Base-by-base conservation (phyloP, 805 yeast genomes). In the Clavispora phyllophila region DNA sequence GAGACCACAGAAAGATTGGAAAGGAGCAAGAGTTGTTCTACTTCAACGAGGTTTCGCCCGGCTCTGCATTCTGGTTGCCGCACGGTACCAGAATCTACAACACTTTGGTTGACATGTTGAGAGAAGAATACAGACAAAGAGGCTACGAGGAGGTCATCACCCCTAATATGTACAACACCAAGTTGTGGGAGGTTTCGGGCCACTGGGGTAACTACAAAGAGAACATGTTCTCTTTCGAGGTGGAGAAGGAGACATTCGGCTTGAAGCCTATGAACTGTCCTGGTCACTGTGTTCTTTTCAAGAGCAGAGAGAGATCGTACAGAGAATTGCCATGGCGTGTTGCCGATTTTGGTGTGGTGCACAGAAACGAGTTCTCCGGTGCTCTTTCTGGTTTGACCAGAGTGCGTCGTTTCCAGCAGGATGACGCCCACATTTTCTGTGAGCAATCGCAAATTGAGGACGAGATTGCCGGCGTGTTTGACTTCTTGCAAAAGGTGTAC, bases 321-420 rank as follows among this genome's bases (percentile, higher is more conserved):
- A 79, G 96, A 63, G 98, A 93, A 68, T 75, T 91, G 65, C 99
- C 99, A 59, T 86, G 96, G 95, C 86, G 99, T 76, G 95, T 88
- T 70, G 96, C 98, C 46, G 99, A 91, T 67, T 90, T 90, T 53
- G 96, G 97, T 68, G 97, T 91, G 42, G 77, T 91, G 54, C 99
- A 91, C 74, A 83, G 99, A 76, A 91, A 91, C 66, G 99, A 91
- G 69, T 87, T 84, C 56, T 82, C 93, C 33, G 98, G 98, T 68
- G 97, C 98, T 10, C 75, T 91, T 53, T 81, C 96, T 33, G 75
- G 75, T 27, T 81, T 91, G 65, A 93, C 99, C 43, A 85, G 99
- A 72, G 98, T 93, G 37, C 86, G 99, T 73, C 82, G 98, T 70
- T 91, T 91, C 86, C 99, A 91, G 70, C 99, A 91, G 73, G 99